Conservation (phyloP, 305 asterid genomes). For the Fraxinus xanthoxyloides region DNA sequence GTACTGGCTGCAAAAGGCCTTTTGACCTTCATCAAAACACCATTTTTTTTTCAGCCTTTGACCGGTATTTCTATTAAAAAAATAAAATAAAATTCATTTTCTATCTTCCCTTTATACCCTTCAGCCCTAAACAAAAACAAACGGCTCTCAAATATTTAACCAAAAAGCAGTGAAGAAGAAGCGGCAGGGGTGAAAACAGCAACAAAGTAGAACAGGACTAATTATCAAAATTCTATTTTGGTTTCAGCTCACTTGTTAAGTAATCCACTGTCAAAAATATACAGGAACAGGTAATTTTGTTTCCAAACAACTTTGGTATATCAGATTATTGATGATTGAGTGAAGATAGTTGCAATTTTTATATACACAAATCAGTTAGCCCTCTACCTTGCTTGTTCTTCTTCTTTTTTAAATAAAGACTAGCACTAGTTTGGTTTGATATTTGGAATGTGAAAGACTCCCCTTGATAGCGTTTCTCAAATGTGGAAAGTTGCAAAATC, state of each 20-base stretch:
- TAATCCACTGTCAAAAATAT: background rate
- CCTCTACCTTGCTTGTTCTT: background rate
- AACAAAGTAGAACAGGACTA: background rate
- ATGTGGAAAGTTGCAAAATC: background rate
- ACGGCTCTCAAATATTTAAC: background rate
- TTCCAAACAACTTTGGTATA: background rate
- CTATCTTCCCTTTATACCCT: background rate
- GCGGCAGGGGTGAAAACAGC: background rate
- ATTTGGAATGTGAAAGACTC: background rate
- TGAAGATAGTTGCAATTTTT: background rate
- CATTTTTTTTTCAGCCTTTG: background rate
- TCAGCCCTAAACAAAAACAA: background rate
- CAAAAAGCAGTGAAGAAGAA: too few relatives aligned
- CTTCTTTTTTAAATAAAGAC: constrained; percentile 3
- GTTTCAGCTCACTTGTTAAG: background rate
- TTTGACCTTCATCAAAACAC: background rate
- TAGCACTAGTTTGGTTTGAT: constrained; percentile 13
- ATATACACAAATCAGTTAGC: background rate
- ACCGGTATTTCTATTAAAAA: background rate
- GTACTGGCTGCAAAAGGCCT: background rate
- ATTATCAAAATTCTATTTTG: background rate
- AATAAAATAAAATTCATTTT: background rate
- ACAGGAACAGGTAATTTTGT: background rate
- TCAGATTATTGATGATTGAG: background rate
- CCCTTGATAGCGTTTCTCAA: background rate